Evolutionary conservation across 2,329 filamentous ascomycete species (phyloP), one percentile per base, ranked within the genome.

Genomic region (Epichloe elymi): DNA sequence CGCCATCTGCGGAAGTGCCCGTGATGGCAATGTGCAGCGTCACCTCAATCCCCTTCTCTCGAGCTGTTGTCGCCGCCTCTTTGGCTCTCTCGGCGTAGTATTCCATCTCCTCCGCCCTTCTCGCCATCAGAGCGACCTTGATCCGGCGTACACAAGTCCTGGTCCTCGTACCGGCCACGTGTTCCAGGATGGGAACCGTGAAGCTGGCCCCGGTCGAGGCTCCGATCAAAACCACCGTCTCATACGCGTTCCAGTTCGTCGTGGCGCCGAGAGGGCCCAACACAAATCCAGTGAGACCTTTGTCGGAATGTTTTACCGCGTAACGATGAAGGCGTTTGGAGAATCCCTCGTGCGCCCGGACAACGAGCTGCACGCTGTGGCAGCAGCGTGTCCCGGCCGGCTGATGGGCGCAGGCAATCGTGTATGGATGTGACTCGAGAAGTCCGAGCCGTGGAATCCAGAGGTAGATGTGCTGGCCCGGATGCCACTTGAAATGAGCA

Each of bases 201-300:
- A 79, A 82, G 3, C 78, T 82, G 1, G 78, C 75, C n/a, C 79
- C 79, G 0, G 79, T 83, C 0, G 79, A 82, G 0, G 79, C 79
- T 0, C 78, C 79, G 41, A 82, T 75, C 3, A 83, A 67, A 4
- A 83, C 65, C 42, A 82, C 62, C 0, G 77, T 79, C 61, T 82
- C 79, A 59, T 75, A 82, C 0, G 75, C 67, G 46, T 80, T 70
- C 75, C 76, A 80, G 4, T 69, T 67, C 0, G 78, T 76, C 2
- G 78, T 76, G 4, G 63, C 63, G 15, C 79, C 79, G 44, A 75
- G 82, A 0, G 79, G 79, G 0, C 79, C 79, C 1, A 73, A 67
- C 2, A 82, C 67, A 38, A 81, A 76, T 1, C 61, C 65, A 0
- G 58, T 63, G 7, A 66, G 58, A 1, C 61, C 55, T n/a, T 59